Conservation (phyloP, 2,329 filamentous ascomycete genomes). For the Cryphonectria parasitica region DNA sequence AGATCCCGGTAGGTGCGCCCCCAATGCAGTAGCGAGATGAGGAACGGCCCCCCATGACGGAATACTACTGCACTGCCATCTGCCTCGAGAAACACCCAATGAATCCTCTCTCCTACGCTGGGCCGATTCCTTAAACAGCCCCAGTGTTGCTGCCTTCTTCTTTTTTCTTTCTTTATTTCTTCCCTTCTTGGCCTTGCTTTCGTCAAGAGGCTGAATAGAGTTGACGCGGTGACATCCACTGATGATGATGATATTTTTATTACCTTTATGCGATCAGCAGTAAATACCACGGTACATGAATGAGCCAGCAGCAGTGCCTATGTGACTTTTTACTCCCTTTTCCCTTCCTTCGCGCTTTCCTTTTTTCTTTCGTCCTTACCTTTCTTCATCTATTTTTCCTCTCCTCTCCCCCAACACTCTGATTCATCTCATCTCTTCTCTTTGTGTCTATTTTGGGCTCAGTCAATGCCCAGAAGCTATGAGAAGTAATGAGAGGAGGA, state of each 20-base stretch:
- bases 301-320: neutral
- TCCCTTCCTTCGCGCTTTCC: neutral
- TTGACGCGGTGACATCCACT: neutral
- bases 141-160: too few species aligned
- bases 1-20: too few species aligned
- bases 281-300: neutral
- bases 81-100: too few species aligned
- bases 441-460: neutral
- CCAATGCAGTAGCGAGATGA: neutral
- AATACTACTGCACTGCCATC: too few species aligned
- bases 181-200: too few species aligned
- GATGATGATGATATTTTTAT: neutral
- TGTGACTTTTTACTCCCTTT: neutral
- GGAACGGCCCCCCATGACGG: too few species aligned
- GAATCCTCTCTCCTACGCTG: too few species aligned
- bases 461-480: neutral
- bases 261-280: neutral
- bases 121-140: too few species aligned
- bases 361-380: neutral
- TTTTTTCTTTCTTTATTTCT: too few species aligned
- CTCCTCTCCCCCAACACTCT: neutral
- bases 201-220: neutral
- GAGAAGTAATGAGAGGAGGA: neutral
- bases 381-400: neutral
- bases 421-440: neutral